Conservation (phyloP, 73 alveolate species). For the Paramecium caudatum region DNA sequence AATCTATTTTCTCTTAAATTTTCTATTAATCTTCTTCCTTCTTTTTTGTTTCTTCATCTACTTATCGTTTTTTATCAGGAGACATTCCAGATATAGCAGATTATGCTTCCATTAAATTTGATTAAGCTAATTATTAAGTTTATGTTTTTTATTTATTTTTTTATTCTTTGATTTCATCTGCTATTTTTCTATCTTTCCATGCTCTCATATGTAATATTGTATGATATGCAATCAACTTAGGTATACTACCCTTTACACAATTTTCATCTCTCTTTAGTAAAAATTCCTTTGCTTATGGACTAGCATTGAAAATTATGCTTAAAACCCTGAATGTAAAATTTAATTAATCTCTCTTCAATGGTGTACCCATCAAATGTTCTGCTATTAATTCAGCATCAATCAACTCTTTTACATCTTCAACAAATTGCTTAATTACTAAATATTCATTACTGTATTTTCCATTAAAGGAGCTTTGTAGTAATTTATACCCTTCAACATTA, state of each 20-base stretch:
- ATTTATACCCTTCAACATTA: slow-evolving; percentile 69
- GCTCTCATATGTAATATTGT: slow-evolving; percentile 64
- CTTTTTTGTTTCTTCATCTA: slow-evolving; percentile 55
- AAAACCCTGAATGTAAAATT: slow-evolving; percentile 56
- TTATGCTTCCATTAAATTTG: background rate
- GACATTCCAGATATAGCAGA: slow-evolving; percentile 50
- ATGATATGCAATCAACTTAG: slow-evolving; percentile 59
- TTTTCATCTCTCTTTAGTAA: slow-evolving; percentile 69
- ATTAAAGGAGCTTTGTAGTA: slow-evolving; percentile 68
- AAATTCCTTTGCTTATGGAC: slow-evolving; percentile 52
- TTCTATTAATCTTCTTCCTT: slow-evolving; percentile 39
- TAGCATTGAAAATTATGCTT: slow-evolving; percentile 56
- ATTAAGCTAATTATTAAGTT: background rate
- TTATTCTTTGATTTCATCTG: slow-evolving; percentile 51
- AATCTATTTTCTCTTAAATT: slow-evolving; percentile 61
- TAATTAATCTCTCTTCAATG: slow-evolving; percentile 74
- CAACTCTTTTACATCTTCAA: slow-evolving; percentile 49
- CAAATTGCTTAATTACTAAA: background rate
- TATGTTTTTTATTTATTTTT: slow-evolving; percentile 5
- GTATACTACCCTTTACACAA: slow-evolving; percentile 66
- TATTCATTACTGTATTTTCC: background rate
- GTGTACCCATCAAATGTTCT: slow-evolving; percentile 70
- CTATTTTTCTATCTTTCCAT: slow-evolving; percentile 72
- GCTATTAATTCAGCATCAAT: slow-evolving; percentile 74
- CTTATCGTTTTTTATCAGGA: slow-evolving; percentile 50